Conservation (phyloP, 2,329 filamentous ascomycete species). For the Colletotrichum sp. region DNA sequence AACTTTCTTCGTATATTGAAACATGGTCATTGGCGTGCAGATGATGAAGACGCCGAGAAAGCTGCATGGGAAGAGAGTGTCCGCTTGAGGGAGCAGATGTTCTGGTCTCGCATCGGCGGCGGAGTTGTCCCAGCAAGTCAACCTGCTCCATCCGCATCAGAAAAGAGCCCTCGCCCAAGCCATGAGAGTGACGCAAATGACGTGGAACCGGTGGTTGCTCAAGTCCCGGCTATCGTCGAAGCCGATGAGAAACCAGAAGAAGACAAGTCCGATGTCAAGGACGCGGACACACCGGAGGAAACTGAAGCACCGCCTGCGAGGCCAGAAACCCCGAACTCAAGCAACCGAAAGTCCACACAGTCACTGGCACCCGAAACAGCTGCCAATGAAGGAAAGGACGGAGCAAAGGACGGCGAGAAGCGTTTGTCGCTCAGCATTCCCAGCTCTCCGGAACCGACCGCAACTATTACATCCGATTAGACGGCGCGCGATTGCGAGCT, state of each 20-base stretch:
- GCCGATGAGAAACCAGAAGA: not conserved
- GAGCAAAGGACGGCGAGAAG: not conserved
- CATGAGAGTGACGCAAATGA: slow-evolving; percentile 13
- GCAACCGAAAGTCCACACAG: not conserved
- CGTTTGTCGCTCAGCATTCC: slow-evolving; percentile 5
- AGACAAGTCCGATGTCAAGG: not conserved
- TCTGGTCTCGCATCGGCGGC: slow-evolving; percentile 92
- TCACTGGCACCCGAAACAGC: not conserved
- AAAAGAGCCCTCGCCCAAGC: slow-evolving; percentile 20
- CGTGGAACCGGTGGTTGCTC: not conserved
- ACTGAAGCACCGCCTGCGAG: not conserved
- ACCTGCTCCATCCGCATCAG: slow-evolving; percentile 19
- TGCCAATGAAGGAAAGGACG: not conserved
- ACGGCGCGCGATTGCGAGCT: not conserved
- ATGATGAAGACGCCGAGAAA: slow-evolving; percentile 83
- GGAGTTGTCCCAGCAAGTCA: slow-evolving; percentile 76
- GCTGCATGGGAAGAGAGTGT: slow-evolving; percentile 95
- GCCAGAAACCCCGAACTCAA: slow-evolving; percentile 2
- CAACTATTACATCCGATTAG: not conserved
- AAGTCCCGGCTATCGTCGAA: not conserved
- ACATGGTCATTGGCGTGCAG: slow-evolving; percentile 88
- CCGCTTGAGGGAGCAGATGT: slow-evolving; percentile 89
- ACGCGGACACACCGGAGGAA: not conserved
- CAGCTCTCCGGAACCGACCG: not conserved
- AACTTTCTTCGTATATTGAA: slow-evolving; percentile 90